Base-by-base conservation (phyloP, 2,329 filamentous ascomycete genomes). In the Cordyceps fumosorosea region DNA sequence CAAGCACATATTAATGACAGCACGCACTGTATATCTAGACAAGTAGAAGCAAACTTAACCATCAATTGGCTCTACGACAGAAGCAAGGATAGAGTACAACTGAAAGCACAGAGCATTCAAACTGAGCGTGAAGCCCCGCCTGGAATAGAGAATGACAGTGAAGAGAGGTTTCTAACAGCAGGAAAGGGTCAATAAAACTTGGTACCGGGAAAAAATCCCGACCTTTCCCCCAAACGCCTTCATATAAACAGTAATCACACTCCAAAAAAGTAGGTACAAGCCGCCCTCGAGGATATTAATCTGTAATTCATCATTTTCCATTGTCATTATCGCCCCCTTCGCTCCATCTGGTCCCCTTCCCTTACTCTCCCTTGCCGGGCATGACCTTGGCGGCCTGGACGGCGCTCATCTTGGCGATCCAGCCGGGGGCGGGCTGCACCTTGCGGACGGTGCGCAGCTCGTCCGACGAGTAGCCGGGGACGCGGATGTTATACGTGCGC, bases 361-460 rank as follows among this genome's bases (percentile, higher is more conserved):
- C 22, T 22, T 78, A 78, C 69, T 84, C 82, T 55, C 80, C 79
- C 73, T 84, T 84, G 26, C 84, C 82, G 5, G 84, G 80, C 76
- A 84, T 88, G 52, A 88, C 92, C 80, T 98, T 98, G 53, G 92
- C 91, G 1, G 93, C 93, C 76, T 96, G 92, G 18, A 99, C 89
- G 26, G 95, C 93, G 70, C 92, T 93, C 89, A 99, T 96, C 81
- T 99, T 99, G 67, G 90, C 89, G 65, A 95, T 93, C 92, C 95
- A 99, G 24, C 87, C 90, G 18, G 89, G 80, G 22, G 91, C 88
- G 2, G 95, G 95, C 73, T 95, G 89, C 59, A 96, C 89, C 80
- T 97, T 97, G 73, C 93, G 88, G 34, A 98, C 93, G 0, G 92
- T 97, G 62, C 95, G 88, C 64, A 97, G 84, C 76, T 99, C 95